Percentiles rank a stretch among this genome's conserved stretches.
Conservation (phyloP, 1,284 basidiomycete genomes). For the Bondarzewia mesenterica region DNA sequence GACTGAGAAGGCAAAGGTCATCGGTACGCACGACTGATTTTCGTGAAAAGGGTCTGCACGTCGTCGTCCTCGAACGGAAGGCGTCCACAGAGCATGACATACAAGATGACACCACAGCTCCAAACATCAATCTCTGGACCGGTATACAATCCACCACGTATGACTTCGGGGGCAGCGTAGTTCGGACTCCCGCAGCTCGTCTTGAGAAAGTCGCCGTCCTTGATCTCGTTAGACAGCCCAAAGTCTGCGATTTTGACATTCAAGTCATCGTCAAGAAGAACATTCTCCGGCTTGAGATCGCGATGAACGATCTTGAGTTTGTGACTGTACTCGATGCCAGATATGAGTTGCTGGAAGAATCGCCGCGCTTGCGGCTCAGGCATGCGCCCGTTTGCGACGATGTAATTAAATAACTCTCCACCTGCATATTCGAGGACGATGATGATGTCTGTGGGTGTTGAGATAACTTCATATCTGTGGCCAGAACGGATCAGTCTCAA, state of each 20-base stretch:
- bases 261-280: slow-evolving; percentile 67
- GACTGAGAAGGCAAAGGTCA: background rate
- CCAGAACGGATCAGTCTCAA: slow-evolving; percentile 9
- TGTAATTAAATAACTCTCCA: slow-evolving; percentile 94
- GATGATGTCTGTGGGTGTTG: slow-evolving; percentile 88
- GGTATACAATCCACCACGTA: slow-evolving; percentile 86
- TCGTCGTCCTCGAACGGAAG: slow-evolving; percentile 95
- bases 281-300: slow-evolving; percentile 93
- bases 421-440: slow-evolving; percentile 93
- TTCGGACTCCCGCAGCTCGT: slow-evolving; percentile 95
- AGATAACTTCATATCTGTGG: slow-evolving; percentile 88
- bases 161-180: slow-evolving; percentile 95
- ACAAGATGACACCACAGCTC: slow-evolving; percentile 93
- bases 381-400: slow-evolving; percentile 86
- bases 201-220: slow-evolving; percentile 90
- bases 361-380: slow-evolving; percentile 75
- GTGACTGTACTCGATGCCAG: slow-evolving; percentile 93
- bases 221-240: slow-evolving; percentile 89
- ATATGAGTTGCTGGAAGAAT: slow-evolving; percentile 96
- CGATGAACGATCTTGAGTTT: slow-evolving; percentile 92
- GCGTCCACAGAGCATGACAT: slow-evolving; percentile 89
- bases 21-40: slow-evolving; percentile 72
- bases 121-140: slow-evolving; percentile 98
- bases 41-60: slow-evolving; percentile 84
- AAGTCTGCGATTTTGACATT: slow-evolving; percentile 97